Conservation (phyloP, 2,329 filamentous ascomycete genomes). For the Paramyrothecium sp. region DNA sequence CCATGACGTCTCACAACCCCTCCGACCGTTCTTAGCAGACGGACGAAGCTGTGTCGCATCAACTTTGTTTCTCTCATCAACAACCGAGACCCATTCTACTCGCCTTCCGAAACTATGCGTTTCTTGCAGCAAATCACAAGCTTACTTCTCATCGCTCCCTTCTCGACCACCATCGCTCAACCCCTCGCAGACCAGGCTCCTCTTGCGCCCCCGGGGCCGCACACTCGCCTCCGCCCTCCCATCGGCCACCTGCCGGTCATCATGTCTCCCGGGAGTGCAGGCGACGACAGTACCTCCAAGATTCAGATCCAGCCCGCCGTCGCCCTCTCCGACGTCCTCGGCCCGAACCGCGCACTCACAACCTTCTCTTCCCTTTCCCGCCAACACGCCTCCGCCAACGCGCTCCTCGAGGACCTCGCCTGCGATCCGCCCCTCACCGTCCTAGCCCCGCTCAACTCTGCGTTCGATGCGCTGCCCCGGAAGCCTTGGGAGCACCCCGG, state of each 20-base stretch:
- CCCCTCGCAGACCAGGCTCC: neutral
- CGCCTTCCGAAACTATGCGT: neutral
- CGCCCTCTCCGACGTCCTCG: constrained; percentile 81
- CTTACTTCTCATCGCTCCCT: constrained; percentile 4
- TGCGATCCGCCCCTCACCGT: constrained; percentile 69
- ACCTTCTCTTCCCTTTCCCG: constrained; percentile 82
- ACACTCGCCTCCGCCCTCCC: constrained; percentile 7
- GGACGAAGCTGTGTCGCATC: too few relatives aligned
- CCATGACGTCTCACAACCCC: too few relatives aligned
- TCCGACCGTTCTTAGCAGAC: too few relatives aligned
- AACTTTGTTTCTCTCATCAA: too few relatives aligned
- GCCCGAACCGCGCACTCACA: constrained; percentile 74
- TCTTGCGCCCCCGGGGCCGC: constrained; percentile 6
- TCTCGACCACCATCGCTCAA: constrained; percentile 1
- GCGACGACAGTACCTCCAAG: constrained; percentile 9
- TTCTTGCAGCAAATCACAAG: neutral
- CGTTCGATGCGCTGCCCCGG: constrained; percentile 71
- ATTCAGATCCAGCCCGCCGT: constrained; percentile 46
- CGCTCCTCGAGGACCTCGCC: constrained; percentile 64
- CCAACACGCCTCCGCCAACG: constrained; percentile 67
- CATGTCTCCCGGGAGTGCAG: constrained; percentile 14
- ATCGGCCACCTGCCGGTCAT: constrained; percentile 23
- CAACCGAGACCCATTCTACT: neutral
- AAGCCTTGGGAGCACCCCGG: constrained; percentile 83
- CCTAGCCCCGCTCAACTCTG: constrained; percentile 82